phyloP scores from a whole-genome alignment of 2,329 filamentous ascomycete species.

The Didymella keratinophila region DNA sequence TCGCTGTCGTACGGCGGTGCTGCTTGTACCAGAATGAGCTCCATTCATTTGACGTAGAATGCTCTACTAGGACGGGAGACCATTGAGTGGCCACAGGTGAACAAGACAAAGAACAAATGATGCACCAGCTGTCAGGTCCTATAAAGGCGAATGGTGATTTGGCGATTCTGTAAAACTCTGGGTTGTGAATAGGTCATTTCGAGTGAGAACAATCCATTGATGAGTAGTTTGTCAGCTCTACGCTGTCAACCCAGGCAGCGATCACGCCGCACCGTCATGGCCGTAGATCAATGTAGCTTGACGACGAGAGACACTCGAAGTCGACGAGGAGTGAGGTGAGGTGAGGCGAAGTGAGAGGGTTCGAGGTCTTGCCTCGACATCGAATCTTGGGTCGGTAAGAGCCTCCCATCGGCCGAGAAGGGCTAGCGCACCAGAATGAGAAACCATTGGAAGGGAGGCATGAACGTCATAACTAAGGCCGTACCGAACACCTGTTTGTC shows the following conservation, averaged over 20 bases:
- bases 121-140: neutral
- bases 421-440: constrained; percentile 5
- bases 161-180: neutral
- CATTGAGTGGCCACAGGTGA: neutral
- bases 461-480: constrained; percentile 13
- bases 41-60: neutral
- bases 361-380: constrained; percentile 3
- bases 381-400: constrained; percentile 15
- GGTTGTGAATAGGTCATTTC: neutral
- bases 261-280: neutral
- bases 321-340: neutral
- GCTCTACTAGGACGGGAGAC: neutral
- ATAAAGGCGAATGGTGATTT: neutral
- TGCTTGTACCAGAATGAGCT: neutral
- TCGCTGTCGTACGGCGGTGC: neutral
- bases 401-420: constrained; percentile 11
- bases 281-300: neutral
- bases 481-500: constrained; percentile 9
- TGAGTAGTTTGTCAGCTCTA: neutral
- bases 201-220: neutral
- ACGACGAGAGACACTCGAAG: neutral
- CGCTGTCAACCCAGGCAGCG: neutral
- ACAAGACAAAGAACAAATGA: neutral
- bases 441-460: constrained; percentile 1
- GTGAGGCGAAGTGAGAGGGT: constrained; percentile 4